phyloP scores from a whole-genome alignment of 2,329 filamentous ascomycete species.

The Lasiodiplodia hormozganensis region DNA sequence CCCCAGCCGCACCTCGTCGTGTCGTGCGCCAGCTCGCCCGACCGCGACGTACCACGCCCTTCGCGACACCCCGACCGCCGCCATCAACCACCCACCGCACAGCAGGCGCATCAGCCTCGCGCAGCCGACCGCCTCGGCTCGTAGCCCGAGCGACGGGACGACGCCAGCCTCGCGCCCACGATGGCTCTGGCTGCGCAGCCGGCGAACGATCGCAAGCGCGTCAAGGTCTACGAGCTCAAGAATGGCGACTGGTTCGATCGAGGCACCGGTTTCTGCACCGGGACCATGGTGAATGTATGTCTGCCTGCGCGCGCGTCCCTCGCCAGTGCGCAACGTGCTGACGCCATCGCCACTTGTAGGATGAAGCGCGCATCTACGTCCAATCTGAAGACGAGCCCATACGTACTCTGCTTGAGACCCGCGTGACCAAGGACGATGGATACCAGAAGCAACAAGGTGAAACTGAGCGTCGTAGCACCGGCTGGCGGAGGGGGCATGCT shows the following conservation, averaged over 20 bases:
- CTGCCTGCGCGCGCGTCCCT: conserved; percentile 18
- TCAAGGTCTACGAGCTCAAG: conserved; percentile 98
- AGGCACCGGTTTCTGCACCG: conserved; percentile 93
- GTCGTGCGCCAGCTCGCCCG: conserved; percentile 18
- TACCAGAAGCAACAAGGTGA: conserved; percentile 98
- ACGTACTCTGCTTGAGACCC: conserved; percentile 84
- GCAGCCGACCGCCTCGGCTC: conserved; percentile 38
- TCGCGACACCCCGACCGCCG: conserved; percentile 31
- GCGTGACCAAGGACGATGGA: conserved; percentile 89
- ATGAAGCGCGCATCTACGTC: conserved; percentile 87
- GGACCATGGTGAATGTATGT: conserved; percentile 74
- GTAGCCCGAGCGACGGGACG: conserved; percentile 35
- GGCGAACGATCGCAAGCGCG: conserved; percentile 66
- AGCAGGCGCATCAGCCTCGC: conserved; percentile 15
- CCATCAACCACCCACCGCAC: conserved; percentile 25
- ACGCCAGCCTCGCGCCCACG: conserved; percentile 32
- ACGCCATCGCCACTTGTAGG: conserved; percentile 61
- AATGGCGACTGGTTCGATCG: conserved; percentile 99
- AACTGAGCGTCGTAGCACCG: conserved; percentile 29
- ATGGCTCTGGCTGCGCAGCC: conserved; percentile 52
- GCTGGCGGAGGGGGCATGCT: conserved; percentile 26
- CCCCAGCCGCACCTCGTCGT: conserved; percentile 12
- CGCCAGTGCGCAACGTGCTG: conserved; percentile 22
- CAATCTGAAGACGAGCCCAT: conserved; percentile 92
- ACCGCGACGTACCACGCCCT: conserved; percentile 27